Evolutionary conservation across 257 asterid genomes (phyloP), one percentile per base, ranked within the genome.

Genomic region (Fraxinus excelsior): DNA sequence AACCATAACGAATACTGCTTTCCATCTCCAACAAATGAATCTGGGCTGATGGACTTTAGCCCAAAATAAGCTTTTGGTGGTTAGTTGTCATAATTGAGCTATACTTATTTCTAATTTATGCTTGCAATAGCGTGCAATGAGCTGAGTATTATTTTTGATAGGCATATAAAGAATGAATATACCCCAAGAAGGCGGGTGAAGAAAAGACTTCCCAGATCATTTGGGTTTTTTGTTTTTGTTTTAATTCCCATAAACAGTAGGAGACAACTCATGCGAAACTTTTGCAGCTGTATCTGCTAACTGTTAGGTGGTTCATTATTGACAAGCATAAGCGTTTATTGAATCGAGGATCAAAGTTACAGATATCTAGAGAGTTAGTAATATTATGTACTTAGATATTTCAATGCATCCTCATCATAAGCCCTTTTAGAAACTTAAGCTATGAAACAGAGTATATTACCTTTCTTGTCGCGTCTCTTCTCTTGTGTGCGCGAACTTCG

Each of bases 261-360:
- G 29, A 7, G 28, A 49, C 35, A 19, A 51, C n/a, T 23, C 26
- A 31, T 29, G 49, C 9, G 70, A 19, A 42, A 0, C 37, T 31
- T 44, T 65, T 65, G 4, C 19, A 62, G 72, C n/a, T 13, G 37
- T 58, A 62, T 69, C 14, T 21, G 29, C 53, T 56, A 56, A 56
- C 29, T 56, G 29, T n/a, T 23, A 56, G 26, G 65, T 72, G 74
- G 70, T 72, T 66, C 64, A 56, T 77, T 53, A 70, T 80, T 11
- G 68, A 8, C 31, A 62, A 23, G 32, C 31, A 62, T 26, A 7
- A 9, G 68, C 14, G 1, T 12, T 62, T 26, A 62, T 23, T 62
- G 21, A 23, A 35, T 62, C 13, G 68, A 62, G 7, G 31, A 12
- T 26, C 18, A 62, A 26, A 25, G 19, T 23, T 62, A 25, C 21